phyloP scores from a whole-genome alignment of 2,329 filamentous ascomycete species.

The Metarhizium anisopliae region DNA sequence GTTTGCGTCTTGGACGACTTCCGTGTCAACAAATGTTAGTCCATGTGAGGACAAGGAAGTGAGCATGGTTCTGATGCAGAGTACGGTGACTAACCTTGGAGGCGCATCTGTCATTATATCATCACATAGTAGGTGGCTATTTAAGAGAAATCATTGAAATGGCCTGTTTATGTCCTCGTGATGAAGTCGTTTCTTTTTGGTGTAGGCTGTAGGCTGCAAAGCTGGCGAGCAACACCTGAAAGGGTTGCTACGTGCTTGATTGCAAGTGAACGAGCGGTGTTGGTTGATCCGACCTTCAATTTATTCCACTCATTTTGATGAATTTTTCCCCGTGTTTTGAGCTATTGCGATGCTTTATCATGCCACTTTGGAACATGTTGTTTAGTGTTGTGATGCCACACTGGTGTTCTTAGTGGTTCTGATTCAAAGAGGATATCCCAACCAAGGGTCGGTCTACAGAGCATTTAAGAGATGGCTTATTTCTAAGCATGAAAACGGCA shows the following conservation, averaged over 20 bases:
- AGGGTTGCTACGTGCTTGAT: too few species aligned
- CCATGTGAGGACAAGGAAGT: neutral
- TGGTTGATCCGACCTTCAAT: too few species aligned
- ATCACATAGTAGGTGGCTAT: neutral
- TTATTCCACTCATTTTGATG: too few species aligned
- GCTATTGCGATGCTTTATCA: too few species aligned
- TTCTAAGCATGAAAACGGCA: neutral
- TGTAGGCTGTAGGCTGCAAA: too few species aligned
- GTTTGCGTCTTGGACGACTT: too few species aligned
- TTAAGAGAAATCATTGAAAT: neutral
- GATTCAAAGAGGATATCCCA: neutral
- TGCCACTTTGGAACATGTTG: neutral
- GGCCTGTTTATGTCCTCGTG: too few species aligned
- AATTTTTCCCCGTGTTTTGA: neutral
- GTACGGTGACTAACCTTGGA: neutral
- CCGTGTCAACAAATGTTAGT: neutral
- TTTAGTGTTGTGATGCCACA: neutral
- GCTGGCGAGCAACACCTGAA: too few species aligned
- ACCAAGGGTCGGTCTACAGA: neutral
- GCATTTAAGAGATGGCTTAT: neutral
- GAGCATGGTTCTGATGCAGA: too few species aligned
- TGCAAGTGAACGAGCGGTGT: too few species aligned
- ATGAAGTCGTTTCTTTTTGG: too few species aligned
- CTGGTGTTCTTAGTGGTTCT: too few species aligned
- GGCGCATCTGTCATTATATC: neutral